Evolutionary conservation across 2,329 filamentous ascomycete genomes (phyloP), one percentile per base, ranked within the genome.

Genomic region (Cordyceps militaris): DNA sequence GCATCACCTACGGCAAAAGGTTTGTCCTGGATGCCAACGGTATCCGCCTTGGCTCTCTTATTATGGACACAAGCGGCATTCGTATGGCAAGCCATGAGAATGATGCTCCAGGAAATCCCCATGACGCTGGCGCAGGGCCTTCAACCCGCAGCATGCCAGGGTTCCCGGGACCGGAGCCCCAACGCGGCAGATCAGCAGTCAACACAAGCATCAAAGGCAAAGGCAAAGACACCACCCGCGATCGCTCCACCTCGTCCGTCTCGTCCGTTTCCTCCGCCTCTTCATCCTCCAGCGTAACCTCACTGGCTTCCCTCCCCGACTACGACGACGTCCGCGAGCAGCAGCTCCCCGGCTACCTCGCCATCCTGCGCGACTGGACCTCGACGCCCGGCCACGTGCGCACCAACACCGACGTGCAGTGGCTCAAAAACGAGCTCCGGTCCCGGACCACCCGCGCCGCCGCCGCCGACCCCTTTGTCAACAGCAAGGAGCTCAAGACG

Each of bases 251-350:
- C 14, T 73, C 71, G 0, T 69, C 69, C 0, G 62, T 63, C 0
- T n/a, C 34, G 3, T 36, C 34, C 13, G 34, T 36, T 1, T 73
- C 72, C 0, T 74, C 71, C 1, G n/a, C 32, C 6, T 73, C 71
- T 0, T 73, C 71, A 0, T 16, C 34, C 10, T 72, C 71, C 0
- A 68, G 66, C 1, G 67, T 62, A 3, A 74, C 71, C 0, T 79
- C 77, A 2, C 68, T 83, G 56, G 80, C 76, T 36, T 82, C 79
- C 2, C 76, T 85, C 1, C 79, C 80, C 0, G 74, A 79, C 55
- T 78, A 78, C 63, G 77, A 82, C 58, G 74, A 79, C 43, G 70
- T 84, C 2, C 67, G 66, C 13, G 75, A 77, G 54, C 64, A 70
- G 19, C 80, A 83, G 65, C 70, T 84, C 1, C 75, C 78, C 1